phyloP scores from a whole-genome alignment of 208 protist species.

The Leishmania tarentolae region DNA sequence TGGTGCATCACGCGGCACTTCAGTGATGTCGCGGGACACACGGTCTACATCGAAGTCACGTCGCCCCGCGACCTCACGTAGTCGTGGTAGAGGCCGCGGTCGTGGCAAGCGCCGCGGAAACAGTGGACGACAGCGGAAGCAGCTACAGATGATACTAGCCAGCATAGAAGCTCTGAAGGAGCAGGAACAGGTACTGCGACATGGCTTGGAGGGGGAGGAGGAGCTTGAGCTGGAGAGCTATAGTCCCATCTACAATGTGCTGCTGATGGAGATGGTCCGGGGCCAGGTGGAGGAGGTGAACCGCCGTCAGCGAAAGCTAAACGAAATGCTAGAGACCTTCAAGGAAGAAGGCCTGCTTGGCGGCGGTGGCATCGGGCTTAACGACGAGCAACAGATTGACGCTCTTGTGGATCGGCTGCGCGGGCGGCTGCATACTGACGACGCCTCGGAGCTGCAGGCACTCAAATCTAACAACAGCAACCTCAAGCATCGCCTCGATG shows the following conservation, averaged over 20 bases:
- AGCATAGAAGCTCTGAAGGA: conserved; percentile 33
- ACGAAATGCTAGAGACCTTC: conserved; percentile 58
- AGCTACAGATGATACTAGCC: conserved; percentile 21
- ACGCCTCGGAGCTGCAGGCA: conserved; percentile 43
- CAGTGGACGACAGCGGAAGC: conserved; percentile 9
- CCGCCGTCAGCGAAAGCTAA: conserved; percentile 53
- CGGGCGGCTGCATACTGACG: conserved; percentile 48
- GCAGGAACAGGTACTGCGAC: conserved; percentile 44
- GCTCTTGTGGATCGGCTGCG: conserved; percentile 47
- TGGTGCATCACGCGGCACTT: conserved; percentile 1
- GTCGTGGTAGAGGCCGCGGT: conserved; percentile 8
- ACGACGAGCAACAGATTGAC: conserved; percentile 32
- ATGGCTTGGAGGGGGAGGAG: conserved; percentile 48
- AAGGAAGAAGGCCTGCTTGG: conserved; percentile 43
- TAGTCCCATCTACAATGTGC: conserved; percentile 66
- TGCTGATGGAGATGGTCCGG: conserved; percentile 76
- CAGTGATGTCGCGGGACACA: conserved; percentile 1
- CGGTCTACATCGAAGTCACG: conserved; percentile 1
- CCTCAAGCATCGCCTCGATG: conserved; percentile 58
- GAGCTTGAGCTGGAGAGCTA: conserved; percentile 50
- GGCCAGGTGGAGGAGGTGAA: conserved; percentile 66
- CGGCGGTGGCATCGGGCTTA: conserved; percentile 11
- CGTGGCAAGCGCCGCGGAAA: conserved; percentile 15
- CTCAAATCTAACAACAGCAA: conserved; percentile 48
- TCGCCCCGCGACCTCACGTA: conserved; percentile 5